Conservation (phyloP, 1,284 basidiomycete species). For the Apiotrichum domesticum region DNA sequence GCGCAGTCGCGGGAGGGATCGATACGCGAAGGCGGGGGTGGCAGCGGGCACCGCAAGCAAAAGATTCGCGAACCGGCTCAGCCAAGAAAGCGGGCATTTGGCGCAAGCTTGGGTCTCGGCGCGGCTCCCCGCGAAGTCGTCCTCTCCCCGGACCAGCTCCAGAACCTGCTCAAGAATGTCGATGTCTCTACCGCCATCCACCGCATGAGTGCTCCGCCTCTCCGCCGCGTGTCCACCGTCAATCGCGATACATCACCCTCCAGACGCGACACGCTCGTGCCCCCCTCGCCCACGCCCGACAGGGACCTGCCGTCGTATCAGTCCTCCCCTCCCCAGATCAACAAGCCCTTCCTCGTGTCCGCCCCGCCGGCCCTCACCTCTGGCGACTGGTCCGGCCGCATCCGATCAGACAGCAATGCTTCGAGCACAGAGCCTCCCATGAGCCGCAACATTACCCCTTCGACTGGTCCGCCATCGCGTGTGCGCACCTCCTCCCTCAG, state of each 20-base stretch:
- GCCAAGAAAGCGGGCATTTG: conserved; percentile 13
- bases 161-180: conserved; percentile 31
- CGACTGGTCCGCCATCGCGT: conserved; percentile 26
- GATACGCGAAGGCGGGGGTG: neutral
- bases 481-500: conserved; percentile 29
- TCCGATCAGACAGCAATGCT: conserved; percentile 9
- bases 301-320: conserved; percentile 5
- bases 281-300: neutral
- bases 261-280: conserved; percentile 2
- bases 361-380: conserved; percentile 34
- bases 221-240: neutral
- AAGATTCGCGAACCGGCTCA: neutral
- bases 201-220: conserved; percentile 14
- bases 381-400: conserved; percentile 15
- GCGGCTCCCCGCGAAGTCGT: conserved; percentile 16
- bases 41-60: neutral
- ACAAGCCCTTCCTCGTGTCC: conserved; percentile 29
- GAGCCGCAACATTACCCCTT: conserved; percentile 6
- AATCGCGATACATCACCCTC: neutral
- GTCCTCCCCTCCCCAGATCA: conserved; percentile 1
- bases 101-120: conserved; percentile 32
- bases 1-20: neutral
- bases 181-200: conserved; percentile 36
- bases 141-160: conserved; percentile 35
- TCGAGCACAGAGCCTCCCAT: conserved; percentile 1